These are phyloP conservation scores for Triticum aestivum DNA, from an alignment of 176 grass and related monocot genomes.

Conservation along the genomic window IWGSC_CS_RefSeq_v2.1 NC_057799.1:422003096-422003595, in stretches of 20 bases:
- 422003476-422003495: conserved; percentile 76
- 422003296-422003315: conserved; percentile 5
- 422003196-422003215: background rate
- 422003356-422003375: background rate
- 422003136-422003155: background rate
- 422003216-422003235: no score
- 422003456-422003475: conserved; percentile 68
- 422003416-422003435: conserved; percentile 81
- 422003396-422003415: conserved; percentile 78
- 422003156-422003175: background rate
- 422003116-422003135: background rate
- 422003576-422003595: conserved; percentile 81
- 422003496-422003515: conserved; percentile 68
- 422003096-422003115: background rate
- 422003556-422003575: conserved; percentile 74
- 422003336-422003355: background rate
- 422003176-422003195: background rate
- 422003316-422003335: conserved; percentile 21
- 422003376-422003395: conserved; percentile 66
- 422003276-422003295: background rate
- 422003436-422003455: conserved; percentile 71
- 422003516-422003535: conserved; percentile 71
- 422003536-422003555: conserved; percentile 62
- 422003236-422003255: background rate
- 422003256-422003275: conserved; percentile 2